phyloP scores from a whole-genome alignment of 148 eudicot species.

The Dysphania ambrosioides region DNA sequence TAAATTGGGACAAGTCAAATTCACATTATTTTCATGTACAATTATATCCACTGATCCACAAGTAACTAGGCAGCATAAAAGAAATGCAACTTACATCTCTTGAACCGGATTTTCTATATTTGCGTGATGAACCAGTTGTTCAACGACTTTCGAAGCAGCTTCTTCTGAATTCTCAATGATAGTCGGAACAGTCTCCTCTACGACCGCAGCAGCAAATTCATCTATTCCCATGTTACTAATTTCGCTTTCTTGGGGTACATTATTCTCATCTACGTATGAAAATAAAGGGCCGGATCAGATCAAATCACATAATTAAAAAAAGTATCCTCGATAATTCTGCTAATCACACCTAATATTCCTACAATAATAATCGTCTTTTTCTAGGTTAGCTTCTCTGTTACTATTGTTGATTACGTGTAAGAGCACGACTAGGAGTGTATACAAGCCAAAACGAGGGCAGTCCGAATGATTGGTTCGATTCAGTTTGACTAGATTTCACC shows the following conservation, averaged over 20 bases:
- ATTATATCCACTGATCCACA: not conserved
- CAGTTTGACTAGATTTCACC: too few species aligned
- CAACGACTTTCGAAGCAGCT: not conserved
- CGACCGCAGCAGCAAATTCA: not conserved
- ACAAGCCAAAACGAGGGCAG: too few species aligned
- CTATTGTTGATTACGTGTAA: too few species aligned
- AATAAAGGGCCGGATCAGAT: not conserved
- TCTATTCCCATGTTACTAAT: not conserved
- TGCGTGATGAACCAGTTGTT: not conserved
- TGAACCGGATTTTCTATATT: not conserved
- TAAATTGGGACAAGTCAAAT: too few species aligned
- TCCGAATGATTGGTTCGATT: too few species aligned
- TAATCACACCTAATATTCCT: too few species aligned
- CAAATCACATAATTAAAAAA: too few species aligned
- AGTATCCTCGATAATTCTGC: too few species aligned
- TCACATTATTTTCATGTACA: too few species aligned
- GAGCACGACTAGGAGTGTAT: too few species aligned
- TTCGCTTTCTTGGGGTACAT: not conserved
- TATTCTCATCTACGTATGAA: not conserved
- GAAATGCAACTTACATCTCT: not conserved
- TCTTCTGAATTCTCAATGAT: not conserved
- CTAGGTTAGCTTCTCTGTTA: too few species aligned
- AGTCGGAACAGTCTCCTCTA: not conserved
- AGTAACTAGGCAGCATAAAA: not conserved
- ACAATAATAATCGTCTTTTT: too few species aligned